phyloP scores from a whole-genome alignment of 1,284 basidiomycete species.

The Tremellales sp. region DNA sequence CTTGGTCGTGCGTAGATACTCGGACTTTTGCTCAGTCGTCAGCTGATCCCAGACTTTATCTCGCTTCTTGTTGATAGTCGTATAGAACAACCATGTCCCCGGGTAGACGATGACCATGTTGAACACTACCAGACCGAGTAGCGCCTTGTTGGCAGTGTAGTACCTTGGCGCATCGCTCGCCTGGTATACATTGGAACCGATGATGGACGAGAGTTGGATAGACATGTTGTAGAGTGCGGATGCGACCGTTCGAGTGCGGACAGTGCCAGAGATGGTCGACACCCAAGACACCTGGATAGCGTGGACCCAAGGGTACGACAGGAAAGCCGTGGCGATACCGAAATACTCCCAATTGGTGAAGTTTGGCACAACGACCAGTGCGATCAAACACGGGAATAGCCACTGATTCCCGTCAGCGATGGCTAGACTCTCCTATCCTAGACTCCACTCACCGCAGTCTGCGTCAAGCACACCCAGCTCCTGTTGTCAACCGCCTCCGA shows the following conservation, averaged over 20 bases:
- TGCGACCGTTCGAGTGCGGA: slow-evolving; percentile 26
- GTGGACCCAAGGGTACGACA: slow-evolving; percentile 17
- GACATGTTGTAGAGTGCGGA: slow-evolving; percentile 33
- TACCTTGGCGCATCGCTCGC: slow-evolving; percentile 16
- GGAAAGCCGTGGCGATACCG: slow-evolving; percentile 16
- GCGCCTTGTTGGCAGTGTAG: slow-evolving; percentile 24
- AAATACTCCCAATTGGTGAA: slow-evolving; percentile 21
- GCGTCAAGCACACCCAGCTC: background rate
- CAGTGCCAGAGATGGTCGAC: slow-evolving; percentile 18
- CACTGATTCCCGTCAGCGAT: slow-evolving; percentile 19
- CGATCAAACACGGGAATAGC: slow-evolving; percentile 30
- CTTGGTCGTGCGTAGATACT: slow-evolving; percentile 23
- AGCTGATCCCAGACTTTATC: slow-evolving; percentile 18
- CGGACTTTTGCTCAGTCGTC: slow-evolving; percentile 17
- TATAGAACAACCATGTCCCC: slow-evolving; percentile 22
- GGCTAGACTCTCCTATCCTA: slow-evolving; percentile 1
- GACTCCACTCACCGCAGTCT: background rate
- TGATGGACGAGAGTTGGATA: slow-evolving; percentile 29
- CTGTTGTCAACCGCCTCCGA: slow-evolving; percentile 22
- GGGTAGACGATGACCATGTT: slow-evolving; percentile 19
- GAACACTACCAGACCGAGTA: slow-evolving; percentile 28
- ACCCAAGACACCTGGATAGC: slow-evolving; percentile 21
- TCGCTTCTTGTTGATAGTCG: slow-evolving; percentile 12
- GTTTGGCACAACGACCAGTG: slow-evolving; percentile 13
- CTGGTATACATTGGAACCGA: slow-evolving; percentile 27